Evolutionary conservation across 257 asterid species (phyloP).

Genomic region (Forsythia viridissima): DNA sequence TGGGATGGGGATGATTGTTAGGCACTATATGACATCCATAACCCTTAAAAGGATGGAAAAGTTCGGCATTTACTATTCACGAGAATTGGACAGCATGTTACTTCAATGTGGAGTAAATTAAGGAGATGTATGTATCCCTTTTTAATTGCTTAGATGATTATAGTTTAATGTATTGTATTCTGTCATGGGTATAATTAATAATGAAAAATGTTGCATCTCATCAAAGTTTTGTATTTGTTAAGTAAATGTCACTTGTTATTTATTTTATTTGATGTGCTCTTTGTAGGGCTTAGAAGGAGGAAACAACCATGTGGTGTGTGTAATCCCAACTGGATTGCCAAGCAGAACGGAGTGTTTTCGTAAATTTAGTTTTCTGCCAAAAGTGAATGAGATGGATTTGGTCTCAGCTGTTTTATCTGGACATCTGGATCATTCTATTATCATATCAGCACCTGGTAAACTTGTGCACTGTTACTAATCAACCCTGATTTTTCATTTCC

Average conservation of each 20-base stretch:
- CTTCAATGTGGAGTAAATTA: not conserved
- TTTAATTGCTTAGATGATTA: not conserved
- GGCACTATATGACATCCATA: not conserved
- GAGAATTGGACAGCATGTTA: not conserved
- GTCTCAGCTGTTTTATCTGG: slow-evolving; percentile 76
- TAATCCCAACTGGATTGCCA: slow-evolving; percentile 57
- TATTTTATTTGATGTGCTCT: slow-evolving; percentile 19
- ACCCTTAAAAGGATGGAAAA: not conserved
- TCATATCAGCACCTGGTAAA: slow-evolving; percentile 77
- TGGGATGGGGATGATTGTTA: not conserved
- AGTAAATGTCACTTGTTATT: slow-evolving; percentile 15
- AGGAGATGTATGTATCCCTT: not conserved
- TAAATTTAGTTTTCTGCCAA: slow-evolving; percentile 45
- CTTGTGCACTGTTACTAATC: slow-evolving; percentile 15
- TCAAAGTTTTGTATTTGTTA: slow-evolving; percentile 4
- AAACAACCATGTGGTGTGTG: slow-evolving; percentile 44
- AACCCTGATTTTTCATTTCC: not conserved
- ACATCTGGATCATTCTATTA: slow-evolving; percentile 63
- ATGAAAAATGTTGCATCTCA: not conserved
- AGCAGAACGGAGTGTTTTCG: slow-evolving; percentile 33
- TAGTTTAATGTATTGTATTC: not conserved
- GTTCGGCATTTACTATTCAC: not conserved
- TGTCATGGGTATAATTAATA: not conserved
- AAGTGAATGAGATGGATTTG: slow-evolving; percentile 72
- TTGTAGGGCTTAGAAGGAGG: slow-evolving; percentile 54